Percentiles rank a stretch among this genome's conserved stretches.
Evolutionary conservation across 345 rosid species (phyloP).

Genomic region (Toxicodendron radicans): DNA sequence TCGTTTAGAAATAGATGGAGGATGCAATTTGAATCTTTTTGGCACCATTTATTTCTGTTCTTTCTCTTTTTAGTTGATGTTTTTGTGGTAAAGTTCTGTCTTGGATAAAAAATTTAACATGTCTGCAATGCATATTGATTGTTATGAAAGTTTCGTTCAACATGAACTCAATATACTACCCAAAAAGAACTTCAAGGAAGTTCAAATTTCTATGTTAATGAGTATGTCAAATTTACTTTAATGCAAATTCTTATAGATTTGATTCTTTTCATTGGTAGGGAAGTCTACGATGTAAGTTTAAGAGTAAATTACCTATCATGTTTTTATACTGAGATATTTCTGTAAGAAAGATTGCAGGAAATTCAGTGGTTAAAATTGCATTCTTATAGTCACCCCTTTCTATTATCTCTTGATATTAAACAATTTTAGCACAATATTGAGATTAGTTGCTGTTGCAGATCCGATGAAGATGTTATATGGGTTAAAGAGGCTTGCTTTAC

Average conservation of each 20-base stretch:
- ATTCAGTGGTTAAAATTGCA: not conserved
- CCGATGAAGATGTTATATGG: constrained; percentile 29
- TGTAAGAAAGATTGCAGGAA: not conserved
- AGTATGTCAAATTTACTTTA: not conserved
- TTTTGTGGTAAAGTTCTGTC: not conserved
- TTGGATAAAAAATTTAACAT: not conserved
- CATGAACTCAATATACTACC: not conserved
- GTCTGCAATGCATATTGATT: not conserved
- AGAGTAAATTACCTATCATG: not conserved
- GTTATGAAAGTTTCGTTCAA: not conserved
- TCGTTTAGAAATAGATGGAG: not conserved
- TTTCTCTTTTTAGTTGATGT: not conserved
- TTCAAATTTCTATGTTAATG: not conserved
- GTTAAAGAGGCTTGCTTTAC: constrained; percentile 32
- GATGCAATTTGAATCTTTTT: not conserved
- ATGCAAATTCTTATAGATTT: not conserved
- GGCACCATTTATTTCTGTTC: not conserved
- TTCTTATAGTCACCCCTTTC: not conserved
- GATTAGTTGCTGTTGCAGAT: constrained; percentile 40
- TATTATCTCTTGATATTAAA: not conserved
- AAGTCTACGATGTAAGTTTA: not conserved
- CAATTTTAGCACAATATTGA: constrained; percentile 3
- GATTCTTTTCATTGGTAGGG: not conserved
- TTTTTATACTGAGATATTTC: not conserved
- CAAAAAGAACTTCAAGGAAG: not conserved